Conservation (phyloP, 1,284 basidiomycete genomes). For the Paramarasmius palmivorus region DNA sequence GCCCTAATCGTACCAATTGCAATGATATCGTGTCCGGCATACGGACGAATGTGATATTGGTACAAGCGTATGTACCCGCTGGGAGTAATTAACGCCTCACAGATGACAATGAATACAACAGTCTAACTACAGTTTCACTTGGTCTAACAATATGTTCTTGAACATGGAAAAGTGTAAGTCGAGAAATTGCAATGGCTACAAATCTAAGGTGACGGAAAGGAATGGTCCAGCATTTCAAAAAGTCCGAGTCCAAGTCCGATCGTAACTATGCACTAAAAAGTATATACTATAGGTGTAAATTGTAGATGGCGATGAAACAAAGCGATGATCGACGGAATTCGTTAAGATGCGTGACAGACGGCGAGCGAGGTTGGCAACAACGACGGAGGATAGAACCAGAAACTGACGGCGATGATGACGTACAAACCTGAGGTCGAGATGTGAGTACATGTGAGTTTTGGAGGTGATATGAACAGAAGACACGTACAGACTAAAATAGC, state of each 20-base stretch:
- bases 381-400: slow-evolving; percentile 42
- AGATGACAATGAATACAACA: too few relatives aligned
- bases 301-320: not conserved
- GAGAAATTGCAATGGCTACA: not conserved
- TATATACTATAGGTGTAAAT: not conserved
- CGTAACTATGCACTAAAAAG: not conserved
- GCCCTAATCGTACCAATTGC: too few relatives aligned
- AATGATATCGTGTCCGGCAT: too few relatives aligned
- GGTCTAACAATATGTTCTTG: too few relatives aligned
- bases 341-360: not conserved
- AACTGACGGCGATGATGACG: slow-evolving; percentile 38
- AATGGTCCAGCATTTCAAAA: not conserved
- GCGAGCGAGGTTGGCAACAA: not conserved
- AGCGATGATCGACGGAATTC: not conserved
- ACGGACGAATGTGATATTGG: too few relatives aligned
- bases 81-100: too few relatives aligned
- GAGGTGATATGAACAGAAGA: not conserved
- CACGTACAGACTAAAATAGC: slow-evolving; percentile 69
- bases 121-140: too few relatives aligned
- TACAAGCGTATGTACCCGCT: too few relatives aligned
- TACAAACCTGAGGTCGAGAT: slow-evolving; percentile 29
- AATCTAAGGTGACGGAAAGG: not conserved
- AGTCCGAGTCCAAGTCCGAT: not conserved
- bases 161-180: slow-evolving; percentile 1
- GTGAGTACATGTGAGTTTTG: slow-evolving; percentile 1